Base-by-base conservation (phyloP, 2,329 filamentous ascomycete species). In the Tricladium varicosporioides region DNA sequence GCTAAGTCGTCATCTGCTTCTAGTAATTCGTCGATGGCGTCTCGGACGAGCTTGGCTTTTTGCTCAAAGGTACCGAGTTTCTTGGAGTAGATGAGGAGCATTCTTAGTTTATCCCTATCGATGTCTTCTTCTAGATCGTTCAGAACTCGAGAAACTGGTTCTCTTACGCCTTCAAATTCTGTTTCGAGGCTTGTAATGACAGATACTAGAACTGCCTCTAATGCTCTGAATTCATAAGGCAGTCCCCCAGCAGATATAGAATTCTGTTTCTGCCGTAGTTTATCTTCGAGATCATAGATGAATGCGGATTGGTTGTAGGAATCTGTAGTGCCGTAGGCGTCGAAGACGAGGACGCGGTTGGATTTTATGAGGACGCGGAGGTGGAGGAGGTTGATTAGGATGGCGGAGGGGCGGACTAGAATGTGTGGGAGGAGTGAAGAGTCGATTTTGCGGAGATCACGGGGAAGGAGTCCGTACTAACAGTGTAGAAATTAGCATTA, bases 51-150 rank as follows among this genome's bases (percentile, higher is more conserved):
- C 69, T 93, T 89, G 14, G 92, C 93, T 72, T 96, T 97, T 73
- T 97, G 94, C 75, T 97, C 94, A 72, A 99, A 99, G 2, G 92
- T 96, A 71, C 91, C 94, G 51, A 99, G 81, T 67, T 93, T 91
- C 77, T 99, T 99, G 19, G 91, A 96, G 71, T 96, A 87, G 57
- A 97, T 92, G 56, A 99, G 85, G 47, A 99, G 81, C 65, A 95
- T 84, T 7, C 94, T 84, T 48, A 99, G 80, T 77, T 96, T 96
- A 72, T 97, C 91, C 45, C 94, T 82, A 71, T 97, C 93, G 58
- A 99, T 97, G 65, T 97, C 94, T 68, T 97, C 92, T 75, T 99
- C 94, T 7, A 99, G 80, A 66, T 96, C 92, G 66, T 89, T 83
- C 31, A 99, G 79, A 46, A 97, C 90, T 46, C 88, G 84, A 63